Percentiles rank a stretch among this genome's conserved stretches.
These are phyloP conservation scores for Escovopsis weberi DNA, from an alignment of 2,329 filamentous ascomycete species.

Conservation along the genomic window DNA sequence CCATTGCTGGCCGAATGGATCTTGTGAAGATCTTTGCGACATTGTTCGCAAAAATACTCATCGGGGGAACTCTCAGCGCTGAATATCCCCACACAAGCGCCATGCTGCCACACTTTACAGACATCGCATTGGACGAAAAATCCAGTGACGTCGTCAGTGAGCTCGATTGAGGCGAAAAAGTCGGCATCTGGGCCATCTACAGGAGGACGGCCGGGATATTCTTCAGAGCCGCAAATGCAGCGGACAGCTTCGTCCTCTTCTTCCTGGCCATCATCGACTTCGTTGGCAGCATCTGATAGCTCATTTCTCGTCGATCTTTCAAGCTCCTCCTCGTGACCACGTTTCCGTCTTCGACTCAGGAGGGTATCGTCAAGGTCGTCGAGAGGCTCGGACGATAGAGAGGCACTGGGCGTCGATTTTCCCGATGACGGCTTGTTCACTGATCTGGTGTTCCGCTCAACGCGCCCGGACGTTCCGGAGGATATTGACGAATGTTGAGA, in stretches of 20 bases:
- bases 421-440: constrained; percentile 57
- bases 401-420: constrained; percentile 64
- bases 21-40: constrained; percentile 80
- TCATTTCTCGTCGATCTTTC: constrained; percentile 31
- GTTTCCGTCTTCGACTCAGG: constrained; percentile 66
- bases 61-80: constrained; percentile 87
- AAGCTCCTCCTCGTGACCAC: constrained; percentile 50
- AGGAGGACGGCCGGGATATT: constrained; percentile 75
- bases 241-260: constrained; percentile 90
- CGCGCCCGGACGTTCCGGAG: constrained; percentile 61
- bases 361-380: constrained; percentile 57
- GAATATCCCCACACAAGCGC: constrained; percentile 92
- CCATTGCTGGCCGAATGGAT: constrained; percentile 69
- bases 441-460: constrained; percentile 58
- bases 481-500: constrained; percentile 69
- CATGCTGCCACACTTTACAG: constrained; percentile 98
- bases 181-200: constrained; percentile 45
- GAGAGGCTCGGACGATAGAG: constrained; percentile 53
- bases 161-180: constrained; percentile 43
- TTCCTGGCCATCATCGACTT: constrained; percentile 52
- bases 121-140: constrained; percentile 97
- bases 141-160: constrained; percentile 76
- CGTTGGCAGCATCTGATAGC: constrained; percentile 40
- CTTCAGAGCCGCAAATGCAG: constrained; percentile 86
- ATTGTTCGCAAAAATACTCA: constrained; percentile 96